Conservation (phyloP, 2,329 filamentous ascomycete genomes). For the Neonectria sp. region DNA sequence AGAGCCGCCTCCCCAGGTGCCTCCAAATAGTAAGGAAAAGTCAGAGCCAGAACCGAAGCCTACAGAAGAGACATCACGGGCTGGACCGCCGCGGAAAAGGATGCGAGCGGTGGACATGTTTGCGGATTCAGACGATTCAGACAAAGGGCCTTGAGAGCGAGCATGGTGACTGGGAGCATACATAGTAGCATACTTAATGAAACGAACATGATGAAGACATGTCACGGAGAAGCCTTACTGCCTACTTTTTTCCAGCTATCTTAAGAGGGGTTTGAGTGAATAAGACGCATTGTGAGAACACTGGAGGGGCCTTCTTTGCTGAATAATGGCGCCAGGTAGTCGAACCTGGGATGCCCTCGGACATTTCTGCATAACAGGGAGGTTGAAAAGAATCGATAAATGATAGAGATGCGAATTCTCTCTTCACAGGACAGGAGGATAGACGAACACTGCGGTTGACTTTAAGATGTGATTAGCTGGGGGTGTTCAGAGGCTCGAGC, state of each 20-base stretch:
- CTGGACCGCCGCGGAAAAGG: constrained; percentile 66
- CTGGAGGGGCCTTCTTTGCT: background rate
- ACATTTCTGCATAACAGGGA: background rate
- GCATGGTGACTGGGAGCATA: background rate
- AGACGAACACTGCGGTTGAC: background rate
- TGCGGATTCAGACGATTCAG: constrained; percentile 77
- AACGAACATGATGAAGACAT: background rate
- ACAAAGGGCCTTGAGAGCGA: constrained; percentile 35
- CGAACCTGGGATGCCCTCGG: too few relatives aligned
- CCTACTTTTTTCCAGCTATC: too few relatives aligned
- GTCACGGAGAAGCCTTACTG: background rate
- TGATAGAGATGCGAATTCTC: background rate
- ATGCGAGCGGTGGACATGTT: constrained; percentile 91
- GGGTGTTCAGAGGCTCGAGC: constrained; percentile 4
- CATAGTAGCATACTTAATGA: constrained; percentile 1
- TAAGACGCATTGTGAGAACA: background rate
- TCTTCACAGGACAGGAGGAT: background rate
- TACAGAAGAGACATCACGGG: constrained; percentile 32
- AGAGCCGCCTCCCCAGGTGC: constrained; percentile 47
- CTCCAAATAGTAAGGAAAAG: constrained; percentile 34
- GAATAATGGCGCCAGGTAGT: background rate
- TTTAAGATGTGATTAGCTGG: background rate
- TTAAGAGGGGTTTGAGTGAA: background rate
- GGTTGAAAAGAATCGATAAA: background rate
- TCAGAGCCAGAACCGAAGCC: constrained; percentile 28